Base-by-base conservation (phyloP, 192 early-diverging fungal genomes). In the Endogone sp. region DNA sequence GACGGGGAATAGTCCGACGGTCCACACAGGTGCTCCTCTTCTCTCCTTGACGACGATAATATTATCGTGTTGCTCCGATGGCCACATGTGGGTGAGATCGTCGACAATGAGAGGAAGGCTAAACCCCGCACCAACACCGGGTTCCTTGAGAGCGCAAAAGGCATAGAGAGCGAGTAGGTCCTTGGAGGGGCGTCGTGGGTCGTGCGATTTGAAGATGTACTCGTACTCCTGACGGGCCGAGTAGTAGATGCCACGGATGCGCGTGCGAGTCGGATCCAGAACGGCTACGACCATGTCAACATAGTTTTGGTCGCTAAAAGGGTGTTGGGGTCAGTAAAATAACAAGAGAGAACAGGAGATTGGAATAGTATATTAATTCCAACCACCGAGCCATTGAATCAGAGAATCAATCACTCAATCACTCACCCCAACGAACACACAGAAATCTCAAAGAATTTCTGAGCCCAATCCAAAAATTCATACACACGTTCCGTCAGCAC, bases 391-490 rank as follows among this genome's bases (percentile, higher is more conserved):
- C 54, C 28, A 10, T 8, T 56, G 56, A 54, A 9, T 49, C 26
- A 31, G 27, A 9, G 24, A 16, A 22, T 2, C 32, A 37, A 44
- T 54, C 24, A 62, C 44, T 30, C 24, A 6, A 3, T 3, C 13
- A 74, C 69, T 70, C 75, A 80, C 79, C 83, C 91, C 8, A 93
- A 72, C 8, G 90, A 91, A 68, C 91, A 93, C 10, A 93, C 82
- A 10, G 84, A 87, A 24, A 93, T 91, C 54, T 93, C 91, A 76
- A 81, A 93, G 20, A 73, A 76, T 10, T 78, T 77, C 21, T 71
- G 74, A 21, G 90, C 90, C 90, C 90, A 91, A 54, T 90, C 86
- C 61, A 93, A 71, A 65, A 93, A 93, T 63, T 90, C 88, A 29
- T 89, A 80, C 6, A 90, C 88, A 29, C 81, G 76, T 54, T 89